Evolutionary conservation across 148 eudicot species (phyloP), one percentile per base, ranked within the genome.

Genomic region (Camellia japonica): DNA sequence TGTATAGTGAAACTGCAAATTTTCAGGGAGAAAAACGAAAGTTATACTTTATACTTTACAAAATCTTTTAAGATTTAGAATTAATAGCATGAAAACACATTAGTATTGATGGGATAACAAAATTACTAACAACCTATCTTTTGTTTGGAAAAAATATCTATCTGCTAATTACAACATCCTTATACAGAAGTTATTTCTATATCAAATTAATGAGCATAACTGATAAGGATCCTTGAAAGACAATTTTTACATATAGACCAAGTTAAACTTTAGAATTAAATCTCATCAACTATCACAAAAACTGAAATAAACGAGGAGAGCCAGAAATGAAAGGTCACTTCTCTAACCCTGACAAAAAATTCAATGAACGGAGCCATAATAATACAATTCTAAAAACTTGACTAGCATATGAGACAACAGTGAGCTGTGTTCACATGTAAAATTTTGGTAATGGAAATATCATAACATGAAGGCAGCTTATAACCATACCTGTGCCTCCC

Each of bases 1-100:
- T 94, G 95, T 76, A 97, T 84, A 11, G 94, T 94, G 84, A 94
- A 97, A 86, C 99, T 97, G 90, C 83, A 82, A 74, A 75, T 52
- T 64, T 42, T 69, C 20, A 72, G 13, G 66, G 67, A 47, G 41
- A 76, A 77, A 30, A 71, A 66, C 19, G 15, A n/a, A 6, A 20
- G 47, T 30, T 2, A 69, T 42, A 30, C 0, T 30, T 30, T 0
- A 42, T 15, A 3, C 51, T 71, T 44, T 60, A 46, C 15, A 46
- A 15, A 7, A 46, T 43, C n/a, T 3, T 10, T 68, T 4, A 47
- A 5, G 51, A 5, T 47, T 47, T n/a, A 7, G 12, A 62, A 61
- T 12, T 12, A 61, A 71, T 65, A 68, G 47, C 38, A 60, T 68
- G 69, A 61, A 54, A 54, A 43, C 62, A 77, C 58, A 18, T 13